These are phyloP conservation scores for Chalara sp. DNA, from an alignment of 2,329 filamentous ascomycete species.

Conservation along the genomic window DNA sequence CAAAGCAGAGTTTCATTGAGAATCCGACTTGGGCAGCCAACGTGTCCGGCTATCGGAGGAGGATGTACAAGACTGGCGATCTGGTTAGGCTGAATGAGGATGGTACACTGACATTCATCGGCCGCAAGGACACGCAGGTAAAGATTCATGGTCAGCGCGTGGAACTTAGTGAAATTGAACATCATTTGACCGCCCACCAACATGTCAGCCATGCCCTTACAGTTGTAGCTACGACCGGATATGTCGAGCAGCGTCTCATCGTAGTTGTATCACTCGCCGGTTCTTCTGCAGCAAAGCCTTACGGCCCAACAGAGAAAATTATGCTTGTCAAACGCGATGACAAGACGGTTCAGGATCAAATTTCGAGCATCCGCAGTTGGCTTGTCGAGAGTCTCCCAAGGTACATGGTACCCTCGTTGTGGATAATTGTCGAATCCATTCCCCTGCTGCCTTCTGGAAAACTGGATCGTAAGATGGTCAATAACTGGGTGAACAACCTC, in stretches of 20 bases:
- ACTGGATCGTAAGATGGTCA: neutral
- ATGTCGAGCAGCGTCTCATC: neutral
- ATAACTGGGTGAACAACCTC: neutral
- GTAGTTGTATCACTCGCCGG: no score
- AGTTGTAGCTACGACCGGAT: neutral
- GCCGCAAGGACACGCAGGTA: conserved; percentile 58
- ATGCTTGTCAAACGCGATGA: no score
- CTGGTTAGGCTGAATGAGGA: conserved; percentile 47
- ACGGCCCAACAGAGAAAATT: no score
- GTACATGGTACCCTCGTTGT: neutral
- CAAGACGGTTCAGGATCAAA: no score
- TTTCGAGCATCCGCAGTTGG: no score
- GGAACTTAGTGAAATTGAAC: no score
- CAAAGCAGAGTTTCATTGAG: no score
- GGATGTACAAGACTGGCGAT: conserved; percentile 54
- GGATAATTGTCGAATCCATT: neutral
- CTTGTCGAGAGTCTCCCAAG: no score
- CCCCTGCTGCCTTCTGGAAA: neutral
- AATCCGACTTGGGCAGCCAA: no score
- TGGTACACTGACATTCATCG: conserved; percentile 44
- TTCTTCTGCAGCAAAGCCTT: no score
- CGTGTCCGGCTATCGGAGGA: neutral
- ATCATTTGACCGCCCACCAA: neutral
- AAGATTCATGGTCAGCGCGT: conserved; percentile 54
- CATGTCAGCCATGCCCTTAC: neutral